Evolutionary conservation across 768 basidiomycete genomes (phyloP), one percentile per base, ranked within the genome.

Genomic region (Panaeolus cyanescens): DNA sequence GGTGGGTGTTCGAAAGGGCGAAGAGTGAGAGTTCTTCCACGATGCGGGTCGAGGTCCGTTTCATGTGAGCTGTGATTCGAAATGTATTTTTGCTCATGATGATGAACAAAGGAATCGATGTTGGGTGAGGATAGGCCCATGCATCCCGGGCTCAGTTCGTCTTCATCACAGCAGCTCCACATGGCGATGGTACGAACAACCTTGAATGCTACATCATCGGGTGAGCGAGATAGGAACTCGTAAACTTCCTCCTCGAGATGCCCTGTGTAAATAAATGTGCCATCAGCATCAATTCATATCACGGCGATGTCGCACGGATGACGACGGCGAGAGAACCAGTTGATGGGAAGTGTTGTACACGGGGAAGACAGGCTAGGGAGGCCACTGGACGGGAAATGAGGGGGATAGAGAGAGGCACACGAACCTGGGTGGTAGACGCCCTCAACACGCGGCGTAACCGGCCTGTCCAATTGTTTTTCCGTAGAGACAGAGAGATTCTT

Each of bases 151-250:
- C 75, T 77, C 66, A 66, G 66, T 59, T 75, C 75, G 32, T 80
- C 80, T 59, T 80, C 78, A 45, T 79, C 75, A 64, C 79, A 82
- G 65, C 81, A 82, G 54, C 73, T 81, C 81, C 81, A 82, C 78
- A 81, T 81, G 12, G 71, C 71, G 15, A 81, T 70, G 9, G 68
- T 75, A 37, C 73, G 74, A 25, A 75, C 67, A 12, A 71, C 73
- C 32, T 71, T 71, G 59, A 71, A 73, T 3, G 66, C 59, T 32
- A 65, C 70, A 15, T 75, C 75, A 30, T 75, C 73, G 10, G 75
- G 71, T 1, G 72, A 72, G n/a, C 70, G 65, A 22, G 77, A 75
- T 5, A 78, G 66, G 64, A 81, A 81, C 59, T 80, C 79, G 61
- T 77, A 80, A 2, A 74, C 65, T 54, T 77, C 74, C 32, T 76